Base-by-base conservation (phyloP, 2,329 filamentous ascomycete genomes). In the Cladosporium sp. region DNA sequence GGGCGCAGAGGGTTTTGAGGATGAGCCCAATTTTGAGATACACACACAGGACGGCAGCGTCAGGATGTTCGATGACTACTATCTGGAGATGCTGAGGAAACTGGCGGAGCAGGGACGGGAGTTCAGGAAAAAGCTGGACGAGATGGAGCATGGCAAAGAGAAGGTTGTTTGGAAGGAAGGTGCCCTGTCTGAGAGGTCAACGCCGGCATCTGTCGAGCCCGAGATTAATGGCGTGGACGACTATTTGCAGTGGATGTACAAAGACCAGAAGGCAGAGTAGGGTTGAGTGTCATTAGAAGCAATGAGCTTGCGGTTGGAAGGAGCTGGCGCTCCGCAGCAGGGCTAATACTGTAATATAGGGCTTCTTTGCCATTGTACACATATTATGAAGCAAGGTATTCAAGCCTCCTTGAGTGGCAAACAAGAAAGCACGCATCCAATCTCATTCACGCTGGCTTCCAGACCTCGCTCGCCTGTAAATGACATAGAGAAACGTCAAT, bases 61-160 rank as follows among this genome's bases (percentile, higher is more conserved):
- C 43, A 54, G 71, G 15, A 68, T 68, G n/a, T 66, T 69, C 1
- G 59, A 63, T 2, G 67, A 71, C 19, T 75, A 72, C 63, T 81
- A 82, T 57, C 61, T 70, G 7, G 47, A 58, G 34, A 53, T 68
- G 18, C 65, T 83, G 47, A 68, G 70, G 51, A 57, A 68, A 1
- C 66, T 81, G 56, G 83, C 77, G 47, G 59, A 73, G 11, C 63
- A 72, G 47, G 89, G 90, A 7, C 76, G 79, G 38, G 54, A 65
- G 43, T 86, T 79, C 68, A 80, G 89, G 52, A 61, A 73, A 48
- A 53, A 69, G 55, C 72, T 84, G 63, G 78, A 83, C 50, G 59
- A 73, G 61, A 61, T 75, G 24, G 80, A 84, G 51, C 42, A 49
- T n/a, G 62, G 62, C 68, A 40, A 61, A 68, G 74, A 74, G 22